These are phyloP conservation scores for Cladosporium phlei DNA, from an alignment of 2,329 filamentous ascomycete species.

Conservation along the genomic window DNA sequence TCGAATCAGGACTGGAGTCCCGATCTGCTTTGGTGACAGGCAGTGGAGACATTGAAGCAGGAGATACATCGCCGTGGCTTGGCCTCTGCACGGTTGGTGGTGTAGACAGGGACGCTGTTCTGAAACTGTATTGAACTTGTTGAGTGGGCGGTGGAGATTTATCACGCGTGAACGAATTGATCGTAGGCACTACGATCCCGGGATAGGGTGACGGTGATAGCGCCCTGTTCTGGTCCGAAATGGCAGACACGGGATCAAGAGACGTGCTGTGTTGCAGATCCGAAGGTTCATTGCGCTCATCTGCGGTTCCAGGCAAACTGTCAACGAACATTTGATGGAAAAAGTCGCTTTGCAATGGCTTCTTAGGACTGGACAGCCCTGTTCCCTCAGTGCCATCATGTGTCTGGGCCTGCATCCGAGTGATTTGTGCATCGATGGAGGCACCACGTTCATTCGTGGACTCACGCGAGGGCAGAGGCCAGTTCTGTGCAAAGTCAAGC, in stretches of 20 bases:
- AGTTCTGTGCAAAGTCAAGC: conserved; percentile 2
- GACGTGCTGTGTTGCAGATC: background rate
- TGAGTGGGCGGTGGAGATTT: background rate
- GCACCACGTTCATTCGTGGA: background rate
- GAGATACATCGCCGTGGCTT: conserved; percentile 1
- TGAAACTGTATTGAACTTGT: background rate
- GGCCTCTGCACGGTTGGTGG: background rate
- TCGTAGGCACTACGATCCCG: background rate
- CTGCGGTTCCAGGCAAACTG: conserved; percentile 21
- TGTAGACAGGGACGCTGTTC: background rate
- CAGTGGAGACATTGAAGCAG: background rate
- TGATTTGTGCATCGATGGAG: background rate
- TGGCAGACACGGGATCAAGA: too few relatives aligned
- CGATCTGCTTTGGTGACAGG: background rate
- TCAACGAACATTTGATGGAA: conserved; percentile 33
- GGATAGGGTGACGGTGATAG: background rate
- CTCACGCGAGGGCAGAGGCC: conserved; percentile 2
- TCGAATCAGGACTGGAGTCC: background rate
- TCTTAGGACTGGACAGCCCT: conserved; percentile 15
- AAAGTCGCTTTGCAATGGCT: conserved; percentile 25
- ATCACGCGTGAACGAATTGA: conserved; percentile 3
- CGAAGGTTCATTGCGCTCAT: background rate
- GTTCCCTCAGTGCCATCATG: background rate
- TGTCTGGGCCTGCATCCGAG: background rate
- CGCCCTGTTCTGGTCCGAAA: too few relatives aligned